A percentile compares a stretch with the other conserved stretches of the same genome.
Conservation (phyloP, 129 eudicot species). For the Erigeron canadensis region DNA sequence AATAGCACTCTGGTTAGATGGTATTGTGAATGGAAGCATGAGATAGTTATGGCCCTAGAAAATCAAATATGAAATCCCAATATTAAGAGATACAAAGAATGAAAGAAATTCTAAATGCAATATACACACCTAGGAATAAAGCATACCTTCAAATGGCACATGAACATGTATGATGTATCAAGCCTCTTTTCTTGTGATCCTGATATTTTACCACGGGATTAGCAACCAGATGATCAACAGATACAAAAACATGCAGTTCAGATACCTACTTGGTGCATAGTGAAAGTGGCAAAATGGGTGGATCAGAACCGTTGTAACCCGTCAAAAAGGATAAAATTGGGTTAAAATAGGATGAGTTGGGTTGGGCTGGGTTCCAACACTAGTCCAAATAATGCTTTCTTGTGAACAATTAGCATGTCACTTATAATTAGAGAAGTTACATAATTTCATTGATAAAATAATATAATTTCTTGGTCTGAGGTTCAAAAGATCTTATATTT, state of each 20-base stretch:
- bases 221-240: slow-evolving; percentile 16
- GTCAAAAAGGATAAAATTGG: neutral
- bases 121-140: slow-evolving; percentile 4
- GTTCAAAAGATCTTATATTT: neutral
- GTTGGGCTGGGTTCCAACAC: neutral
- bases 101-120: neutral
- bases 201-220: slow-evolving; percentile 31
- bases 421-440: neutral
- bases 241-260: neutral
- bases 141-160: slow-evolving; percentile 27
- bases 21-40: slow-evolving; percentile 4
- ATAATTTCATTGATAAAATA: neutral
- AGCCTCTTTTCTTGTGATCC: slow-evolving; percentile 97
- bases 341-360: neutral
- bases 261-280: neutral
- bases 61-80: neutral
- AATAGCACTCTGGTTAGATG: neutral
- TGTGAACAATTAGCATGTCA: neutral
- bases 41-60: slow-evolving; percentile 23
- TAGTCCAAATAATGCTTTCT: neutral
- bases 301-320: neutral
- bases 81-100: neutral
- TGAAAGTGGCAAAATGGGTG: neutral
- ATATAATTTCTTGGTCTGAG: neutral
- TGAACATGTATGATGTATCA: slow-evolving; percentile 39